Evolutionary conservation across 2,329 filamentous ascomycete genomes (phyloP).

Genomic region (Trichoderma endophyticum): DNA sequence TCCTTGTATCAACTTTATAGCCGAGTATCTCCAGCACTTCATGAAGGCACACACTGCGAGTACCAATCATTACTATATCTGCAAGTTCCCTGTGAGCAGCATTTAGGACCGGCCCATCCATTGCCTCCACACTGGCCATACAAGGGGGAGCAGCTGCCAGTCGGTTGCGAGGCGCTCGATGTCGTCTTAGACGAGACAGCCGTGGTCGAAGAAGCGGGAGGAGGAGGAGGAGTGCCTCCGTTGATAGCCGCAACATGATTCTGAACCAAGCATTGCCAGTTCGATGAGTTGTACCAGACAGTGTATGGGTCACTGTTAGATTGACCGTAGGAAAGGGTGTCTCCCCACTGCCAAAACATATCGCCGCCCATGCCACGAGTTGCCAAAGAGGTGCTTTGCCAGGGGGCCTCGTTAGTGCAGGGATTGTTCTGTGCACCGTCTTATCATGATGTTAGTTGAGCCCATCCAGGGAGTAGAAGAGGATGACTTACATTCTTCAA

Average conservation of each 20-base stretch:
- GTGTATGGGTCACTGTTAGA: constrained; percentile 45
- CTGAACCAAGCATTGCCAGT: constrained; percentile 44
- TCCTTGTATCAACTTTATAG: neutral
- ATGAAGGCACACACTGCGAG: neutral
- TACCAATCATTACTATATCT: neutral
- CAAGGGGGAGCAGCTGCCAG: neutral
- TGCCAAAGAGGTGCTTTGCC: constrained; percentile 33
- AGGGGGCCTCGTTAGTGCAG: constrained; percentile 49
- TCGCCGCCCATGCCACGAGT: constrained; percentile 35
- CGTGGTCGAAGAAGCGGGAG: neutral
- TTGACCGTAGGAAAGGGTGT: constrained; percentile 39
- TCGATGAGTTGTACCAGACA: constrained; percentile 41
- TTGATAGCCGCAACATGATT: constrained; percentile 36
- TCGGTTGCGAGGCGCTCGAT: neutral
- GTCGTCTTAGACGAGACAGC: neutral
- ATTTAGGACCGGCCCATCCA: neutral
- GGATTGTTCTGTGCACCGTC: constrained; percentile 28
- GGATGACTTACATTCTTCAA: constrained; percentile 32
- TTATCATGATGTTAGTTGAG: constrained; percentile 1
- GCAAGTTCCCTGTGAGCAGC: neutral
- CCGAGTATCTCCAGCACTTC: neutral
- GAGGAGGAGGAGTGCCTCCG: neutral
- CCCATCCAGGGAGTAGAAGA: neutral
- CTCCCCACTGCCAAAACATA: constrained; percentile 43
- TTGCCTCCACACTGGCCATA: constrained; percentile 2